Evolutionary conservation across 257 asterid genomes (phyloP).

Genomic region (Parsonsia alboflavescens): DNA sequence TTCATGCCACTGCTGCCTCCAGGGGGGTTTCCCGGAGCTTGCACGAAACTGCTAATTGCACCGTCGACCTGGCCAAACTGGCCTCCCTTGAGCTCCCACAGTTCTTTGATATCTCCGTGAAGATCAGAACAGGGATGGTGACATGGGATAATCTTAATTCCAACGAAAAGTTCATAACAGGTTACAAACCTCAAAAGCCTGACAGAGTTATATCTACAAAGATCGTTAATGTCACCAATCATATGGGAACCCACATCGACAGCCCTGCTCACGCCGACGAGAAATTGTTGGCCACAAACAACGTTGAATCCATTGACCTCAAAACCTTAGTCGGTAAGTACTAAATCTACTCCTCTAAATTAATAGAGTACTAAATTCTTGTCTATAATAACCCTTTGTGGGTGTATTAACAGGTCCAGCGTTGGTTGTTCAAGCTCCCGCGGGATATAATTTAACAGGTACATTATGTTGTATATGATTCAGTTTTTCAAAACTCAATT

Average conservation of each 20-base stretch:
- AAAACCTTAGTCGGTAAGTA: background rate
- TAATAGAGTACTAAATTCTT: no score
- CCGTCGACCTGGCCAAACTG: background rate
- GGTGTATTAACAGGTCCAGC: background rate
- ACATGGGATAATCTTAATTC: background rate
- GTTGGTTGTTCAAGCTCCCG: background rate
- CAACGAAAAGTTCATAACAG: background rate
- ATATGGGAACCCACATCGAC: slow-evolving; percentile 16
- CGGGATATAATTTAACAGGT: background rate
- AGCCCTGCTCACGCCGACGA: slow-evolving; percentile 1
- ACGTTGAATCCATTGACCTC: background rate
- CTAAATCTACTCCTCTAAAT: background rate
- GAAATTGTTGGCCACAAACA: background rate
- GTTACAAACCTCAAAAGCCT: background rate
- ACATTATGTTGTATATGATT: background rate
- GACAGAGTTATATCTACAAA: background rate
- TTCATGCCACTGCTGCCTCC: no score
- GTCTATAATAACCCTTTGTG: no score
- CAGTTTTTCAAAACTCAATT: background rate
- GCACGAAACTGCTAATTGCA: background rate
- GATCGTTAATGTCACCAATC: slow-evolving; percentile 2
- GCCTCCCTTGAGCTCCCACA: background rate
- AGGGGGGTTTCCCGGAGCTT: background rate
- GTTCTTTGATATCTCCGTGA: background rate
- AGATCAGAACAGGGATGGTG: slow-evolving; percentile 5